A percentile compares a stretch with the other conserved stretches of the same genome.
Conservation (phyloP, 2,329 filamentous ascomycete genomes). For the Pseudophaeomoniella oleicola region DNA sequence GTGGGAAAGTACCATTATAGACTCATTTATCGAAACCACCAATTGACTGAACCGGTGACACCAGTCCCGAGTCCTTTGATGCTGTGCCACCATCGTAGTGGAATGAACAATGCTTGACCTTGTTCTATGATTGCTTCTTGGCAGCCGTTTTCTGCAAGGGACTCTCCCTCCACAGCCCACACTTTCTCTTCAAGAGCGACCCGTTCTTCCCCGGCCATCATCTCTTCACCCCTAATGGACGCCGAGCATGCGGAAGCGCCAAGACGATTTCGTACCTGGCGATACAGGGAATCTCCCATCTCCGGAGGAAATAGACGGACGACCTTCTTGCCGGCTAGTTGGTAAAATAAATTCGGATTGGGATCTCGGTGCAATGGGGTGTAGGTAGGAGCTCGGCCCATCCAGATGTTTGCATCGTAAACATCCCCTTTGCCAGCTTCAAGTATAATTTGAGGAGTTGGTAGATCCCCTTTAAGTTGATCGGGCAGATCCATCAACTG, state of each 20-base stretch:
- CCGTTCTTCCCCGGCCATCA: constrained; percentile 76
- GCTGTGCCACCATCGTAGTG: constrained; percentile 77
- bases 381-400: constrained; percentile 73
- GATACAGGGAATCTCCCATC: constrained; percentile 51
- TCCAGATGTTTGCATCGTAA: constrained; percentile 79
- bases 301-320: constrained; percentile 57
- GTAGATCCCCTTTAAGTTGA: constrained; percentile 49
- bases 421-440: constrained; percentile 61
- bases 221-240: constrained; percentile 61
- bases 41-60: constrained; percentile 54
- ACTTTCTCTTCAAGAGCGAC: constrained; percentile 50
- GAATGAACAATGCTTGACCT: constrained; percentile 66
- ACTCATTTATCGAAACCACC: constrained; percentile 65
- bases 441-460: constrained; percentile 49
- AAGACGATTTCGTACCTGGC: constrained; percentile 25
- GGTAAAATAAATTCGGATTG: constrained; percentile 84
- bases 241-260: constrained; percentile 21
- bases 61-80: constrained; percentile 48
- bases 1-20: too few relatives aligned
- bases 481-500: constrained; percentile 54
- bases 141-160: constrained; percentile 12
- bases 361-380: constrained; percentile 87
- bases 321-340: constrained; percentile 58
- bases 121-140: constrained; percentile 42
- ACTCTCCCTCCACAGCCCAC: constrained; percentile 39